Percentiles rank a stretch among this genome's conserved stretches.
phyloP scores from a whole-genome alignment of 495 filamentous ascomycete species.

The Podospora sp. region DNA sequence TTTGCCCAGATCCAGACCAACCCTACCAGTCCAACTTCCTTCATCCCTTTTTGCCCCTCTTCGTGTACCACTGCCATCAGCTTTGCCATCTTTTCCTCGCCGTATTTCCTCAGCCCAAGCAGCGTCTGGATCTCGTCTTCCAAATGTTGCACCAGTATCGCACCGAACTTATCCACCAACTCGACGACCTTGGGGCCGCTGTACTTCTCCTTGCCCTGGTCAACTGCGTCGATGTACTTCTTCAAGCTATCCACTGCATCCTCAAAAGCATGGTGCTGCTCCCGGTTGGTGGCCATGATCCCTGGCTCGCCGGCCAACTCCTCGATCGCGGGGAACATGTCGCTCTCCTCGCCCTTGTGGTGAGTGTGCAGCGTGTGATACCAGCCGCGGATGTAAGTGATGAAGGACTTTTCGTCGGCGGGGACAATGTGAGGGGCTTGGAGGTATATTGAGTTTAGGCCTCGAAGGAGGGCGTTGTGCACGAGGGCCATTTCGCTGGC shows the following conservation, averaged over 20 bases:
- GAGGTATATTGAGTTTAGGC: slow-evolving; percentile 55
- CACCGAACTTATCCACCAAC: slow-evolving; percentile 49
- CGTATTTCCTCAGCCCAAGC: slow-evolving; percentile 31
- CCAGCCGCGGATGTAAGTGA: slow-evolving; percentile 39
- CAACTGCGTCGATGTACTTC: slow-evolving; percentile 34
- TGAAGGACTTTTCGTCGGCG: slow-evolving; percentile 40
- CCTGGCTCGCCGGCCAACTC: slow-evolving; percentile 38
- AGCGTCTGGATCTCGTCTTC: slow-evolving; percentile 48
- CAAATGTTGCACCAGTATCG: slow-evolving; percentile 41
- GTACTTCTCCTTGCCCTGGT: slow-evolving; percentile 31
- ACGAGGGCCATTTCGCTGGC: slow-evolving; percentile 48
- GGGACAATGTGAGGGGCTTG: slow-evolving; percentile 44
- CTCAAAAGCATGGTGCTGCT: slow-evolving; percentile 51
- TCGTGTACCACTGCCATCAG: slow-evolving; percentile 10
- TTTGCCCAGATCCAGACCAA: slow-evolving; percentile 38
- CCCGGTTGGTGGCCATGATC: slow-evolving; percentile 49
- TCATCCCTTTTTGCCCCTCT: slow-evolving; percentile 37
- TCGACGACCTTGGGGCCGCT: slow-evolving; percentile 38
- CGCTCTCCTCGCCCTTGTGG: slow-evolving; percentile 47
- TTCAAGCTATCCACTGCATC: slow-evolving; percentile 40
- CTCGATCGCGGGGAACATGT: slow-evolving; percentile 50
- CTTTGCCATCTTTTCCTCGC: slow-evolving; percentile 39
- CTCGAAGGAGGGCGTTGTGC: slow-evolving; percentile 52
- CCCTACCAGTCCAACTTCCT: slow-evolving; percentile 22
- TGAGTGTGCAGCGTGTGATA: slow-evolving; percentile 41